Evolutionary conservation across 2,329 filamentous ascomycete genomes (phyloP).

Genomic region (Pseudogymnoascus sp.): DNA sequence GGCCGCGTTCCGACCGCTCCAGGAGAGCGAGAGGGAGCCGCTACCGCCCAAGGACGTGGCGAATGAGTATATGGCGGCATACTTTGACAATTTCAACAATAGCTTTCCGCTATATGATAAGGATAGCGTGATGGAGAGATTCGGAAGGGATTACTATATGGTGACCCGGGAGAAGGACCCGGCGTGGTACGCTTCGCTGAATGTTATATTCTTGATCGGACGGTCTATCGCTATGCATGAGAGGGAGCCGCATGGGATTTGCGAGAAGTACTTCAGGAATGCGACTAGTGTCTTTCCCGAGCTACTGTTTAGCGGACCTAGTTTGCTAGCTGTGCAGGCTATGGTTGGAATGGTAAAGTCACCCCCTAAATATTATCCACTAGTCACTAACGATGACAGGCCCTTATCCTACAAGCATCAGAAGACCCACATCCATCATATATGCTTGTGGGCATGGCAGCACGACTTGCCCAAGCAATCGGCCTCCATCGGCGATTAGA

Average conservation of each 20-base stretch:
- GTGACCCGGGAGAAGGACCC: neutral
- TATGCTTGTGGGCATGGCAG: conserved; percentile 14
- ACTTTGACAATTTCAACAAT: conserved; percentile 17
- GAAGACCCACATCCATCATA: conserved; percentile 18
- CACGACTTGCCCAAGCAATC: conserved; percentile 16
- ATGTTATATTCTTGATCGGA: conserved; percentile 16
- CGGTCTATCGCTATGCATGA: neutral
- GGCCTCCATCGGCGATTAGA: conserved; percentile 19
- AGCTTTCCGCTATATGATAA: conserved; percentile 16
- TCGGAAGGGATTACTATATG: conserved; percentile 7
- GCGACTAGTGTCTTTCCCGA: conserved; percentile 19
- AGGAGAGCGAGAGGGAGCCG: conserved; percentile 6
- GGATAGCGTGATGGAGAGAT: conserved; percentile 14
- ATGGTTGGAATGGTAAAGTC: conserved; percentile 16
- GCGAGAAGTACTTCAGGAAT: conserved; percentile 18
- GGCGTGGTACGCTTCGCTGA: conserved; percentile 22
- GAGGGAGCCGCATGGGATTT: neutral
- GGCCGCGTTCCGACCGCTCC: neutral
- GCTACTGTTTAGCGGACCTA: conserved; percentile 16
- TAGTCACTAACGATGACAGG: neutral
- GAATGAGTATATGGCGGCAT: conserved; percentile 10
- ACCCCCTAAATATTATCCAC: neutral
- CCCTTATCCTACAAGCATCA: conserved; percentile 7
- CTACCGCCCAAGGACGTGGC: conserved; percentile 10
- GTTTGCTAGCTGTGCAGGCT: conserved; percentile 20